Evolutionary conservation across 768 basidiomycete species (phyloP).

Genomic region (Pulveroboletus sp.): DNA sequence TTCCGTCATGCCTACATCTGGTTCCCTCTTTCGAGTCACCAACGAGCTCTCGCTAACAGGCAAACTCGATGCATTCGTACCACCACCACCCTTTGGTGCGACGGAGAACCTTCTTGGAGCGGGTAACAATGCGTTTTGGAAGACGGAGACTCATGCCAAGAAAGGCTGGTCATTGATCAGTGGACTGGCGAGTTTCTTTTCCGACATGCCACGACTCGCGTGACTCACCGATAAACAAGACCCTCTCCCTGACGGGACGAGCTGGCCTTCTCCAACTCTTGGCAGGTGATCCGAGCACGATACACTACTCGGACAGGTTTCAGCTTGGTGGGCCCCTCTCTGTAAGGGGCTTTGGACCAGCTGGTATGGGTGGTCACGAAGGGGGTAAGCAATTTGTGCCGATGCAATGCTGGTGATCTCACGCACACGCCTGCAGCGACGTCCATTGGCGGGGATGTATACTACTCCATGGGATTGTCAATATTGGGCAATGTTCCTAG

Average conservation of each 20-base stretch:
- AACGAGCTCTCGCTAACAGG: constrained; percentile 21
- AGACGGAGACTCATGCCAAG: constrained; percentile 18
- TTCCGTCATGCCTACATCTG: constrained; percentile 25
- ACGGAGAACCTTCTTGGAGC: constrained; percentile 14
- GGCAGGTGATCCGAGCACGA: constrained; percentile 35
- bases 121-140: constrained; percentile 28
- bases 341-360: constrained; percentile 71
- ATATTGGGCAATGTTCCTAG: constrained; percentile 69
- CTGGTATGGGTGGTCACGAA: constrained; percentile 76
- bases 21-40: constrained; percentile 18
- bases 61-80: constrained; percentile 20
- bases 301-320: constrained; percentile 77
- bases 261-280: constrained; percentile 70
- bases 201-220: background rate
- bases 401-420: background rate
- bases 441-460: constrained; percentile 78
- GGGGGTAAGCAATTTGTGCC: constrained; percentile 44
- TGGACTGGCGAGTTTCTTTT: constrained; percentile 20
- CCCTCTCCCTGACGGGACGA: constrained; percentile 67
- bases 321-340: constrained; percentile 91
- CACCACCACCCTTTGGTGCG: background rate
- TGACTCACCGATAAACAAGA: constrained; percentile 41
- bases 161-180: constrained; percentile 23
- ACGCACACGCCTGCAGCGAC: constrained; percentile 50
- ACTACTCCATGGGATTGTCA: constrained; percentile 74